Percentiles rank a stretch among this genome's conserved stretches.
Evolutionary conservation across 352 stramenopile genomes (phyloP).

Genomic region (Phytopythium sindhum): DNA sequence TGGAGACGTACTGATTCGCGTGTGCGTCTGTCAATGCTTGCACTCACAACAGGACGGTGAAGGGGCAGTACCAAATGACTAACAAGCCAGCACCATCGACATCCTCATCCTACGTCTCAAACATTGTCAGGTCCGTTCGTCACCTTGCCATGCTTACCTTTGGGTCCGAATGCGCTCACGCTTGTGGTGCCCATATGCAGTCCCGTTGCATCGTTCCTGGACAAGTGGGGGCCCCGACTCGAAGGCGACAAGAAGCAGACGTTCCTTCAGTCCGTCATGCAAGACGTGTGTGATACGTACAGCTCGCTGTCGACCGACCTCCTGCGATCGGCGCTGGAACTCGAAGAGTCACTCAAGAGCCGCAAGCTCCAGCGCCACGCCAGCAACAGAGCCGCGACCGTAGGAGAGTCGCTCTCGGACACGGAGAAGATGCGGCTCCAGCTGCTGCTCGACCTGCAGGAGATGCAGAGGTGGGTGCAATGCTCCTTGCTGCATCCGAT

Average conservation of each 20-base stretch:
- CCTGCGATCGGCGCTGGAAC: constrained; percentile 68
- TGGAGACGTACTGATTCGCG: not conserved
- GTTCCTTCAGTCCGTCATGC: constrained; percentile 53
- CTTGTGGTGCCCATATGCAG: constrained; percentile 21
- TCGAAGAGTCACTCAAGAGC: constrained; percentile 87
- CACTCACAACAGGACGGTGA: constrained; percentile 50
- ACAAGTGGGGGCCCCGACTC: constrained; percentile 68
- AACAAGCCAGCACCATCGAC: constrained; percentile 77
- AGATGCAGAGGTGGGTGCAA: constrained; percentile 55
- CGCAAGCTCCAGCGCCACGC: constrained; percentile 73
- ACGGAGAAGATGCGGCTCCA: constrained; percentile 87
- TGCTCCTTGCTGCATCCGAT: not conserved
- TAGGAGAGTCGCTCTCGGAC: constrained; percentile 49
- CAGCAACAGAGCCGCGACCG: constrained; percentile 15
- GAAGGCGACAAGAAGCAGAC: constrained; percentile 28
- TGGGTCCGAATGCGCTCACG: constrained; percentile 1
- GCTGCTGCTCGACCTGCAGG: constrained; percentile 68
- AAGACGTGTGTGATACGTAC: constrained; percentile 59
- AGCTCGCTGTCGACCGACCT: constrained; percentile 65
- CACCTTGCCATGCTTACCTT: not conserved
- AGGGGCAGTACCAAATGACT: constrained; percentile 89
- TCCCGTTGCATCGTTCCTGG: constrained; percentile 68
- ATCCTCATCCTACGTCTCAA: constrained; percentile 71
- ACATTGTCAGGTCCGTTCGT: constrained; percentile 53
- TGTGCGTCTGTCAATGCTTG: not conserved